Base-by-base conservation (phyloP, 345 rosid species). In the Euphorbia peplus region DNA sequence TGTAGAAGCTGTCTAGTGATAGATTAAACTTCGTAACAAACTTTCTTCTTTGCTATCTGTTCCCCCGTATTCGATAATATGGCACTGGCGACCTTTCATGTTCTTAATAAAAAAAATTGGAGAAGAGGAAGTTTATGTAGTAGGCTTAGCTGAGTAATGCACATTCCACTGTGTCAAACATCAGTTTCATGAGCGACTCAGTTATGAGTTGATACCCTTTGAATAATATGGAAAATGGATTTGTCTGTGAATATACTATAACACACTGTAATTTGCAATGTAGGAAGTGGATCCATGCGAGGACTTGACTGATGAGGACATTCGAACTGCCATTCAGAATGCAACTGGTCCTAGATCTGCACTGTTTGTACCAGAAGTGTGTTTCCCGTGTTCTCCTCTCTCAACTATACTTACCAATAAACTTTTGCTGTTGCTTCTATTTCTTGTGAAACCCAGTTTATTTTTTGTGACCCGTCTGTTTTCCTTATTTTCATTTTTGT, bases 211-310 rank as follows among this genome's bases (percentile, higher is more conserved):
- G 16, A 46, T 25, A n/a, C 24, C 18, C 29, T 44, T 60, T 47
- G 32, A 9, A 26, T n/a, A 24, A 64, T 10, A 50, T 9, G 9
- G 46, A 22, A 26, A 53, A 44, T 55, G 71, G 47, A 35, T 32
- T 25, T 54, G 48, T 11, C 0, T 2, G 18, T 54, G 13, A 35
- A 32, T 30, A 46, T 44, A 14, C 28, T 5, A 18, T 47, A 63
- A 10, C 46, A 44, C 25, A 46, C 5, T 53, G 60, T 69, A 25
- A 28, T 75, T 44, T 64, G 21, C 60, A 39, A 8, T 78, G 71
- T 76, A 93, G 98, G 97, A 91, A 75, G 98, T 93, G 76, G 96
- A 93, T 80, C 98, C 96, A 44, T 93, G 98, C 70, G 93, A 91
- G 75, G 93, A 88, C 79, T 87, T 93, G 86, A 93, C 96, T 53